These are phyloP conservation scores for Cyberlindnera sargentensis DNA, from an alignment of 805 yeast genomes.

Conservation along the genomic window DNA sequence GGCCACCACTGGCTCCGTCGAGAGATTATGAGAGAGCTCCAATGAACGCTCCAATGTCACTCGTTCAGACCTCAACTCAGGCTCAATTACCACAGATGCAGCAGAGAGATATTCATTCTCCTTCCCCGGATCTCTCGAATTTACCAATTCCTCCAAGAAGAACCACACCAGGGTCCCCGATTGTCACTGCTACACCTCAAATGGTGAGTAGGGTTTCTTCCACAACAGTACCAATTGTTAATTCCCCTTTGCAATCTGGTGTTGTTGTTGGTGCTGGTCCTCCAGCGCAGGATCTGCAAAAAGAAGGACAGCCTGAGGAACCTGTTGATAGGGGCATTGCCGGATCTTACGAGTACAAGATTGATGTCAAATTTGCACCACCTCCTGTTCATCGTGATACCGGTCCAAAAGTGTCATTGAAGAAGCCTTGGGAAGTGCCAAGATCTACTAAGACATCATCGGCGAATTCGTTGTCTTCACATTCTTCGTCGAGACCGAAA, in stretches of 20 bases:
- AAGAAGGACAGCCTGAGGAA: slow-evolving; percentile 7
- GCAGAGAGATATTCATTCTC: slow-evolving; percentile 3
- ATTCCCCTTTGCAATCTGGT: too few species aligned
- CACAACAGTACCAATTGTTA: not conserved
- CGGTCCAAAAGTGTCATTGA: too few species aligned
- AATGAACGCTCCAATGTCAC: not conserved
- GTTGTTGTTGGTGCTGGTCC: too few species aligned
- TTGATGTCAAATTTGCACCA: slow-evolving; percentile 26
- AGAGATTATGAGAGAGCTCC: slow-evolving; percentile 9
- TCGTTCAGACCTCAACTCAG: too few species aligned
- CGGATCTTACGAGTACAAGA: slow-evolving; percentile 28
- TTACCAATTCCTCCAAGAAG: slow-evolving; percentile 16
- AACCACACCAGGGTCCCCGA: slow-evolving; percentile 2
- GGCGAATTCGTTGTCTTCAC: not conserved
- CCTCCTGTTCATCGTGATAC: slow-evolving; percentile 17
- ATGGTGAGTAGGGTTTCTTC: not conserved
- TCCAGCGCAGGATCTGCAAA: not conserved
- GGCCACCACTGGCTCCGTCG: slow-evolving; percentile 9
- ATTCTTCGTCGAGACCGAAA: not conserved
- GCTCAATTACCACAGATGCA: too few species aligned
- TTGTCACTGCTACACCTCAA: not conserved
- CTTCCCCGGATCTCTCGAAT: slow-evolving; percentile 18
- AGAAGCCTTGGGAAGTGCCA: not conserved
- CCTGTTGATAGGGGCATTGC: slow-evolving; percentile 24
- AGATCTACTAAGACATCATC: not conserved